A percentile compares a stretch with the other conserved stretches of the same genome.
Conservation (phyloP, 73 alveolate genomes). For the Symbiodinium pilosum region DNA sequence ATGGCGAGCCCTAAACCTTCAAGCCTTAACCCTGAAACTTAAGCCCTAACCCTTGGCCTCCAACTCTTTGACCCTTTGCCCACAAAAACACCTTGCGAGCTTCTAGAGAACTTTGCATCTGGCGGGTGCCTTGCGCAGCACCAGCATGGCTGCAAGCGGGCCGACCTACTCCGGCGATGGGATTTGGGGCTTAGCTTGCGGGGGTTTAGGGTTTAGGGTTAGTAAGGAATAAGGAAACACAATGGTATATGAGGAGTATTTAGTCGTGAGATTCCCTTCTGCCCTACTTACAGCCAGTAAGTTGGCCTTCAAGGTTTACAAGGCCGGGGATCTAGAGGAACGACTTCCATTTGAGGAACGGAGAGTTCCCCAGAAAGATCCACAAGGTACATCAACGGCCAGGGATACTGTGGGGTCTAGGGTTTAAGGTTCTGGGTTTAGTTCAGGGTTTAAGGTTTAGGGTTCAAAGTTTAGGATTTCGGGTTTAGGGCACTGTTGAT, state of each 20-base stretch:
- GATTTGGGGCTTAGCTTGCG: not conserved
- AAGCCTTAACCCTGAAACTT: not conserved
- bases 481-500: too few relatives aligned
- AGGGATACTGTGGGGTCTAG: too few relatives aligned
- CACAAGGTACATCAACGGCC: too few relatives aligned
- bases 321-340: too few relatives aligned
- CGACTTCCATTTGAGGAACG: too few relatives aligned
- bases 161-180: slow-evolving; percentile 10
- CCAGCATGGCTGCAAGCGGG: slow-evolving; percentile 37
- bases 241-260: too few relatives aligned
- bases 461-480: not conserved
- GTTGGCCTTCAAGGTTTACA: too few relatives aligned
- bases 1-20: not conserved
- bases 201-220: not conserved
- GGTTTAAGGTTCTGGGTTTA: not conserved
- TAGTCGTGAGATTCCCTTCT: too few relatives aligned
- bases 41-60: not conserved
- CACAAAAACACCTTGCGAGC: not conserved
- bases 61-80: not conserved
- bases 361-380: too few relatives aligned
- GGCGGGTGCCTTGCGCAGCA: slow-evolving; percentile 34
- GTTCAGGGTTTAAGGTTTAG: not conserved
- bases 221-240: too few relatives aligned
- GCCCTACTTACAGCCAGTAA: too few relatives aligned
- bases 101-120: too few relatives aligned